Conservation (phyloP, 495 filamentous ascomycete genomes). For the Talaromyces proteolyticus region DNA sequence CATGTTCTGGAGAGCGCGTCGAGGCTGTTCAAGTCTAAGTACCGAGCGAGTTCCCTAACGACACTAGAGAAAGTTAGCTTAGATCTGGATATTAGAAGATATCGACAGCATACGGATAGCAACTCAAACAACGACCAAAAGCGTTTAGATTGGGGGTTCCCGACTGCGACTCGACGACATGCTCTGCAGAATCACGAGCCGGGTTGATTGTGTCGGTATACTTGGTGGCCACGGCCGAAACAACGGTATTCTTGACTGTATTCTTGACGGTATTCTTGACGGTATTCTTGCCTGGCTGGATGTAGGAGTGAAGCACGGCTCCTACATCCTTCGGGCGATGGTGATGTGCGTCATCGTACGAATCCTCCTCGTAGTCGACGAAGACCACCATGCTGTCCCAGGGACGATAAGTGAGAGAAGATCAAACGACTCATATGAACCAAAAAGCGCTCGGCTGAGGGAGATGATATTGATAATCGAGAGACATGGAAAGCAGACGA, state of each 20-base stretch:
- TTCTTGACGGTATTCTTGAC: neutral
- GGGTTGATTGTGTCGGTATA: too few species aligned
- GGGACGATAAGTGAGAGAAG: neutral
- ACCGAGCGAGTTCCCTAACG: constrained; percentile 63
- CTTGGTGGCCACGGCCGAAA: constrained; percentile 3
- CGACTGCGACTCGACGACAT: neutral
- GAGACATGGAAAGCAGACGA: neutral
- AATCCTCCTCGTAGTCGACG: constrained; percentile 36
- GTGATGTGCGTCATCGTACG: constrained; percentile 17
- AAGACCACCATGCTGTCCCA: constrained; percentile 38
- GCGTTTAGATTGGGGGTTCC: constrained; percentile 53
- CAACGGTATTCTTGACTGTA: constrained; percentile 8
- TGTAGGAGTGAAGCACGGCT: constrained; percentile 10
- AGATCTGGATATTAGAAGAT: constrained; percentile 10
- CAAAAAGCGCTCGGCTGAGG: neutral
- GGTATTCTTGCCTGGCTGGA: constrained; percentile 11
- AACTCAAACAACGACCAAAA: constrained; percentile 73
- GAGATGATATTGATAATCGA: neutral
- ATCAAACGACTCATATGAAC: neutral
- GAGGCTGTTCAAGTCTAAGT: constrained; percentile 79
- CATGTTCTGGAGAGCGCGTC: constrained; percentile 75
- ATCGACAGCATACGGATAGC: constrained; percentile 72
- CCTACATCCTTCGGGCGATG: constrained; percentile 12
- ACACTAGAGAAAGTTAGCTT: constrained; percentile 49
- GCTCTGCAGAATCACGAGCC: too few species aligned